Conservation (phyloP, 495 filamentous ascomycete genomes). For the Penicillium canariense region DNA sequence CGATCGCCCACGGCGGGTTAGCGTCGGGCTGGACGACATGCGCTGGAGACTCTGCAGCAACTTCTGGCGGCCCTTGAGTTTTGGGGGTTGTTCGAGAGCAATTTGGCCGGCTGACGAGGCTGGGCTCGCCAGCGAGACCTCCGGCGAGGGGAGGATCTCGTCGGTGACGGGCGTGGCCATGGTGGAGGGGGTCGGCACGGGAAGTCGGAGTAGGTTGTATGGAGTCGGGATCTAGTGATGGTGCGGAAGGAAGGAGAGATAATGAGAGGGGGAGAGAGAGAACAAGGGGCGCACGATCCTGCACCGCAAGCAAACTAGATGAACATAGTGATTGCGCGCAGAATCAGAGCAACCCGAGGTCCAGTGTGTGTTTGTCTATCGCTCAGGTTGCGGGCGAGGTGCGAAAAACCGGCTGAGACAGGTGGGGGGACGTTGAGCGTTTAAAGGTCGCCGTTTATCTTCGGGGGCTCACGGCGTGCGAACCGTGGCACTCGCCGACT, state of each 20-base stretch:
- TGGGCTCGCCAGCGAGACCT: conserved; percentile 29
- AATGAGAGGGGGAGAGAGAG: neutral
- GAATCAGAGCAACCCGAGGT: neutral
- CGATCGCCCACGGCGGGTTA: conserved; percentile 61
- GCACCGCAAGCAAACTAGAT: conserved; percentile 6
- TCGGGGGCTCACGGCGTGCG: conserved; percentile 21
- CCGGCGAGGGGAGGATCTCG: conserved; percentile 28
- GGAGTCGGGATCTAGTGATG: no score
- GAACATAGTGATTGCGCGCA: conserved; percentile 10
- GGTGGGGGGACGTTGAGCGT: no score
- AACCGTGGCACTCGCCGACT: conserved; percentile 26
- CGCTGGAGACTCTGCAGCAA: conserved; percentile 79
- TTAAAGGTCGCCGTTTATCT: conserved; percentile 9
- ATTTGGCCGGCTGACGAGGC: conserved; percentile 36
- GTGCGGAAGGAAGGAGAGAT: neutral
- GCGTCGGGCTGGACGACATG: conserved; percentile 81
- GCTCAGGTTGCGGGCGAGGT: neutral
- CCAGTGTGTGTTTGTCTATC: neutral
- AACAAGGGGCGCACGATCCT: neutral
- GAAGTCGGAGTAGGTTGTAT: no score
- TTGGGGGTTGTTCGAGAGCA: conserved; percentile 52
- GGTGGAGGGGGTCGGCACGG: neutral
- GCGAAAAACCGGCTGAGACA: conserved; percentile 1
- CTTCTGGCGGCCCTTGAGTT: conserved; percentile 70
- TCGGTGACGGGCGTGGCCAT: conserved; percentile 35